Evolutionary conservation across 768 basidiomycete species (phyloP).

Genomic region (Lactarius indigo): DNA sequence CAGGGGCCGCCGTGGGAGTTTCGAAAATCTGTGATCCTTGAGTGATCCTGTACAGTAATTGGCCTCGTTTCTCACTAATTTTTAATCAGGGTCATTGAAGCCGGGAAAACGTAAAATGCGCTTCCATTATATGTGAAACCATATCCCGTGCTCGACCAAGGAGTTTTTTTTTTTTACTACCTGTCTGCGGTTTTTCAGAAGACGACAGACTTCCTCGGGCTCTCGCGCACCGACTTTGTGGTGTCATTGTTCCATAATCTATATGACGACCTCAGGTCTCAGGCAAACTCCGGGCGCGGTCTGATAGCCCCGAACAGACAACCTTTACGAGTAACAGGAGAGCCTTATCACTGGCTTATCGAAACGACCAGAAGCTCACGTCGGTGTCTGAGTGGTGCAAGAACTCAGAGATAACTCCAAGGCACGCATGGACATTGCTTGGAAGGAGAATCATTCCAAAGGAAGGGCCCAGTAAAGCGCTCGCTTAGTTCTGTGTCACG

Average conservation of each 20-base stretch:
- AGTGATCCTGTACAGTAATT: neutral
- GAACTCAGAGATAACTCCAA: constrained; percentile 8
- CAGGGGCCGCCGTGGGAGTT: neutral
- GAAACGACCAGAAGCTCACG: neutral
- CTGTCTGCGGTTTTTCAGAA: neutral
- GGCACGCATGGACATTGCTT: neutral
- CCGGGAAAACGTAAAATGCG: neutral
- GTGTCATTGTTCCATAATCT: constrained; percentile 2
- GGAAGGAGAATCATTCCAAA: neutral
- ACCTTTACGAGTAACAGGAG: neutral
- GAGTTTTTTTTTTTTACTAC: neutral
- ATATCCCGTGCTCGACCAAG: neutral
- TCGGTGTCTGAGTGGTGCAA: constrained; percentile 8
- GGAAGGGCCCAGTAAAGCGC: neutral
- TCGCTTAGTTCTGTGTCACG: neutral
- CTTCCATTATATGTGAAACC: neutral
- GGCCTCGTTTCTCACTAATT: neutral
- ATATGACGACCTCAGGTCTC: neutral
- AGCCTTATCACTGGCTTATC: neutral
- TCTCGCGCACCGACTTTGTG: neutral
- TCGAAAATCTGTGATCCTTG: no score
- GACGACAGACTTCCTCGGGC: neutral
- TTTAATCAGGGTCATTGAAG: neutral
- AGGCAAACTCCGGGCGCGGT: neutral
- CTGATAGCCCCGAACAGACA: neutral